A percentile compares a stretch with the other conserved stretches of the same genome.
Evolutionary conservation across 768 basidiomycete genomes (phyloP).

Genomic region (Rhodotorula sphaerocarpa): DNA sequence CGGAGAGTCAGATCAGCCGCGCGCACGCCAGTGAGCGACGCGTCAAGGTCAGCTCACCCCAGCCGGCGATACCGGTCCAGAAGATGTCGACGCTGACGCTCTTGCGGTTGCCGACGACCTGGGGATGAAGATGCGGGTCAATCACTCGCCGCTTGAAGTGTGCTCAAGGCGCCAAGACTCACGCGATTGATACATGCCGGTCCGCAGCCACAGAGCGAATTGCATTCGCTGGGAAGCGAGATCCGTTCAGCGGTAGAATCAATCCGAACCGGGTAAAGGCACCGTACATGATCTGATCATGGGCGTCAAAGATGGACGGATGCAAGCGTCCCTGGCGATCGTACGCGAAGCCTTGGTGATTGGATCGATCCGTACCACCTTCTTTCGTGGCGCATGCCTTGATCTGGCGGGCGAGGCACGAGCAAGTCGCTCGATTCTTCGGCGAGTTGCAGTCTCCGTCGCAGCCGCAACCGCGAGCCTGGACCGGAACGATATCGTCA

Average conservation of each 20-base stretch:
- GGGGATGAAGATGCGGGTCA: too few relatives aligned
- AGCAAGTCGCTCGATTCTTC: not conserved
- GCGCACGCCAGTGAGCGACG: not conserved
- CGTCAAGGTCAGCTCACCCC: conserved; percentile 14
- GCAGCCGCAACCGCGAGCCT: conserved; percentile 28
- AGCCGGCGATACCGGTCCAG: conserved; percentile 4
- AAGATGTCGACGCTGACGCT: conserved; percentile 13
- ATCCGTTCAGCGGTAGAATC: not conserved
- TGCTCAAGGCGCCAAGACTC: too few relatives aligned
- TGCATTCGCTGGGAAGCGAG: conserved; percentile 22
- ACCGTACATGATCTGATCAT: conserved; percentile 21
- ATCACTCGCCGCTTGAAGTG: too few relatives aligned
- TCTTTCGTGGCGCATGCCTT: not conserved
- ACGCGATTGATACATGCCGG: conserved; percentile 17
- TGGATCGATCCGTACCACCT: not conserved
- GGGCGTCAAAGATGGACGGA: accelerated
- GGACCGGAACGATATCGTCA: conserved; percentile 10
- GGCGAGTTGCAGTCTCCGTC: conserved; percentile 12
- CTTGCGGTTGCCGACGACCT: conserved; percentile 3
- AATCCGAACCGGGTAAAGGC: too few relatives aligned
- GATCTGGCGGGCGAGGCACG: conserved; percentile 10
- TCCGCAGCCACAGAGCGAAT: conserved; percentile 28
- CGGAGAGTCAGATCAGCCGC: too few relatives aligned
- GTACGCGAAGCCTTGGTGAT: conserved; percentile 21
- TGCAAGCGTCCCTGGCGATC: not conserved